Base-by-base conservation (phyloP, 2,329 filamentous ascomycete species). In the Cylindrodendrum hubeiense region DNA sequence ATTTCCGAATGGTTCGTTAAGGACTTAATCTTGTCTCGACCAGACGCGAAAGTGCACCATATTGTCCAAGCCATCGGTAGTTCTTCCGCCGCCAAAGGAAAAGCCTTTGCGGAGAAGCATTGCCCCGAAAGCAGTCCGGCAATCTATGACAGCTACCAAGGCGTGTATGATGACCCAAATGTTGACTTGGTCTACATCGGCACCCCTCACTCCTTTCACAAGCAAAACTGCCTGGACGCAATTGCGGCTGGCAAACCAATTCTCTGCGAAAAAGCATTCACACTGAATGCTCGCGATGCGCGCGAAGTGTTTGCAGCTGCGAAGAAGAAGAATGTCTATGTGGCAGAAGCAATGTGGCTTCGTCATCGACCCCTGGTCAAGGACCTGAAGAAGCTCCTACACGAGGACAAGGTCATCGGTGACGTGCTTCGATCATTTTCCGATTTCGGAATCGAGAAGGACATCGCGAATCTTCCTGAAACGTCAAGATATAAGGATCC, bases 291-390 rank as follows among this genome's bases (percentile, higher is more conserved):
- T 0, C 69, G 56, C 3, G 80, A 85, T 37, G 79, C 82, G 0
- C 74, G 67, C 26, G 78, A 82, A 44, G 79, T 84, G 3, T 77
- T 83, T 15, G 76, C 68, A 1, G 79, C 80, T 0, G 83, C 83
- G 0, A 73, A 76, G 60, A 61, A 67, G 28, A 80, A 80, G 61
- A 78, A 79, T 9, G 78, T 84, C 3, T 85, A 80, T 59, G 67
- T 85, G 24, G 80, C 82, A 74, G 83, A 85, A 67, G 83, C 82
- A 12, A 80, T 84, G 79, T 84, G 82, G 83, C 80, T 79, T 3
- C 79, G 82, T 12, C 81, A 81, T 71, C 81, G 77, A 19, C 81
- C 83, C 0, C 67, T 84, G 2, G 73, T 80, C 2, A 71, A 69
- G 37, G 71, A 75, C 6, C 61, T 84, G 0, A 75, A 76, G 47